Base-by-base conservation (phyloP, 75 land plant genomes). In the Sequoiadendron giganteum region DNA sequence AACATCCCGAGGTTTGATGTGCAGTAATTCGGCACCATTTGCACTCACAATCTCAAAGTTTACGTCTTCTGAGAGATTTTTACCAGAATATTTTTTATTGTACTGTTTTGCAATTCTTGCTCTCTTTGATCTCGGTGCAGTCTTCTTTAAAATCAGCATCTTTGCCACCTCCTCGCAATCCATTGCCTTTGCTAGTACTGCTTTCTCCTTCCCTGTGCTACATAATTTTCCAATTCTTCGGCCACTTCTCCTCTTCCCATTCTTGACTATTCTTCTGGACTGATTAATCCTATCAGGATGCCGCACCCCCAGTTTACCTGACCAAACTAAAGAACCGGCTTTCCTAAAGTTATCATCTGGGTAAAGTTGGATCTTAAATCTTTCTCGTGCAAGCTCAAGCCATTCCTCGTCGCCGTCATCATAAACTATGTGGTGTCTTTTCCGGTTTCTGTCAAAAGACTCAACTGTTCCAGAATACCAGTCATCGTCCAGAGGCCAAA, bases 351-450 rank as follows among this genome's bases (percentile, higher is more conserved):
- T n/a, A 2, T 54, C 36, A 13, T 72, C 70, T 5, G 56, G 21
- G 14, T 6, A 6, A 49, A 54, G 32, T 36, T 32, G 40, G 32
- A 92, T 87, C 86, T 85, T 91, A 76, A 92, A 88, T 58, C 78
- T 86, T 87, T 92, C 93, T 40, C 87, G 84, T 13, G 83, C 85
- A 68, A 92, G 85, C 16, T 86, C 79, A 21, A 92, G 87, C 93
- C 93, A 89, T 32, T 92, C 93, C 87, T 91, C 88, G 16, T 92
- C 92, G 6, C 73, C 47, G 48, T 92, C 93, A 65, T 92, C 90
- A 77, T 92, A 92, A 32, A 89, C 55, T 36, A 92, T 83, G 82
- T 85, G 86, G 86, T 92, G 93, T 47, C 48, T 55, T 56, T 85
- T 88, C n/a, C 47, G 83, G n/a, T 43, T 82, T 21, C 49, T 77